Conservation (phyloP, 805 yeast species). For the Lachancea kluyveri region DNA sequence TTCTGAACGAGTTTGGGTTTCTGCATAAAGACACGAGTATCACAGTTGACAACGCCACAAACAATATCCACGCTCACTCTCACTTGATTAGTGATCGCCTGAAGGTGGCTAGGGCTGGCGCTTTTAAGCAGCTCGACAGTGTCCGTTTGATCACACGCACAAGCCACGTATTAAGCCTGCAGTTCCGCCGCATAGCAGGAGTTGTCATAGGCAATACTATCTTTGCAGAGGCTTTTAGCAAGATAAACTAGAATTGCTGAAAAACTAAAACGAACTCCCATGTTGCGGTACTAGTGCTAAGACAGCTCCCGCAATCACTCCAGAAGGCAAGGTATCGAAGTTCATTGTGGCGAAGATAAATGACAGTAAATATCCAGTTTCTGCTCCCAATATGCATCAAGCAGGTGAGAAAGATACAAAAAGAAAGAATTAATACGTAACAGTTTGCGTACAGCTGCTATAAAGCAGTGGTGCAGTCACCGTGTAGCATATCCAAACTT, state of each 20-base stretch:
- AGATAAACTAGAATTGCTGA: constrained; percentile 3
- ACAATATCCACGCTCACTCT: not conserved
- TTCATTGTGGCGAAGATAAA: too few relatives aligned
- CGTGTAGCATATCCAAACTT: constrained; percentile 4
- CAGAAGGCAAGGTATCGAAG: not conserved
- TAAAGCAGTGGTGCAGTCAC: constrained; percentile 1
- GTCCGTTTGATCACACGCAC: constrained; percentile 2
- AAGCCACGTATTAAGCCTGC: constrained; percentile 2
- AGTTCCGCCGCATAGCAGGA: constrained; percentile 1
- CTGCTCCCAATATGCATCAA: not conserved
- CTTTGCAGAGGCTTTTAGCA: constrained; percentile 1
- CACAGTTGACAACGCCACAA: constrained; percentile 4
- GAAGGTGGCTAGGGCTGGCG: not conserved
- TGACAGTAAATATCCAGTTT: too few relatives aligned
- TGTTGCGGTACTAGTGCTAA: constrained; percentile 1
- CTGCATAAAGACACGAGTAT: constrained; percentile 3
- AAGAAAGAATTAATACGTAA: not conserved
- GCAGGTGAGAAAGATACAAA: constrained; percentile 4
- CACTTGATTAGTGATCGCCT: constrained; percentile 1
- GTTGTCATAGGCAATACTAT: not conserved
- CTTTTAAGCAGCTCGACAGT: not conserved
- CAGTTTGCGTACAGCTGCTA: not conserved
- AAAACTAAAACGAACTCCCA: not conserved
- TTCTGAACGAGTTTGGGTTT: constrained; percentile 2
- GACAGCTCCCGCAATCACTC: not conserved